These are phyloP conservation scores for Spongospora subterranea DNA, from an alignment of 208 protist genomes.

Conservation along the genomic window DNA sequence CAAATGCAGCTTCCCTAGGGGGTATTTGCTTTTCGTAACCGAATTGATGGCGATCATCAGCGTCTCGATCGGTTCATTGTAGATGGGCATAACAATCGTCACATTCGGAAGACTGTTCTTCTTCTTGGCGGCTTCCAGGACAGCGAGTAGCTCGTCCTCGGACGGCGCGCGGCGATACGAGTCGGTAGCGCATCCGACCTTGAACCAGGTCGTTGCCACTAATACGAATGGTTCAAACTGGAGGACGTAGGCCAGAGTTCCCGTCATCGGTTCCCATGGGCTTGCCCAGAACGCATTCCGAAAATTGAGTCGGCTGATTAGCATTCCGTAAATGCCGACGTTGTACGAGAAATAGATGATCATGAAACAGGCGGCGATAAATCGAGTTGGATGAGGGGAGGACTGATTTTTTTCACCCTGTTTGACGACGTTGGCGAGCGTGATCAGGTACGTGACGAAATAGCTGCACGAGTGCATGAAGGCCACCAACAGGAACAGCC, in stretches of 20 bases:
- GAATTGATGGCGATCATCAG: constrained; percentile 55
- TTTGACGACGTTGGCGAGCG: constrained; percentile 20
- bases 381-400: neutral
- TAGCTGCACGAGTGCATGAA: constrained; percentile 46
- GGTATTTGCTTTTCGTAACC: constrained; percentile 38
- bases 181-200: constrained; percentile 41
- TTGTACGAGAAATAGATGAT: constrained; percentile 7
- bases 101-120: constrained; percentile 34
- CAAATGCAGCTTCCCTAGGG: neutral
- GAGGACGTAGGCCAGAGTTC: neutral
- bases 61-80: constrained; percentile 52
- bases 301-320: neutral
- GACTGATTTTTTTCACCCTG: constrained; percentile 32
- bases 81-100: constrained; percentile 51
- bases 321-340: constrained; percentile 38
- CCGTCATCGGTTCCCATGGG: constrained; percentile 10
- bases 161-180: neutral
- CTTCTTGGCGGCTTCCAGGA: neutral
- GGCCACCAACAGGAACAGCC: constrained; percentile 31
- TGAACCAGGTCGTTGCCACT: neutral
- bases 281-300: constrained; percentile 28
- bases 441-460: constrained; percentile 48
- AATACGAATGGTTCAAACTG: constrained; percentile 33
- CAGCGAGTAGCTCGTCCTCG: neutral
- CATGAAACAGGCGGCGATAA: constrained; percentile 3